phyloP scores from a whole-genome alignment of 805 yeast genomes.

The Lachancea sp. region DNA sequence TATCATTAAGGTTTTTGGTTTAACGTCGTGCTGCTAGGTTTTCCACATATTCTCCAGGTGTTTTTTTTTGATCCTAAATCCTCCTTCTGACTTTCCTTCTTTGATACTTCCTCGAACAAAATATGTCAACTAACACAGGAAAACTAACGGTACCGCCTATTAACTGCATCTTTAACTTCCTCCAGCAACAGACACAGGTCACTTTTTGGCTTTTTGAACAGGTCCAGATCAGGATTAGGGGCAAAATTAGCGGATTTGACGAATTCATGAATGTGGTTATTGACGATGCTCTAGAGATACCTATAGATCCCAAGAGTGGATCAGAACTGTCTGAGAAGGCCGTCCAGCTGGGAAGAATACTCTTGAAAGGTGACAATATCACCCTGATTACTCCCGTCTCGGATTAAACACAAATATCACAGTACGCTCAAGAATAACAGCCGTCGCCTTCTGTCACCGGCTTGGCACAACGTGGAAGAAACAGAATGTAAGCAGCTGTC shows the following conservation, averaged over 20 bases:
- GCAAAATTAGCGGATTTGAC: slow-evolving; percentile 86
- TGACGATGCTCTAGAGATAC: slow-evolving; percentile 59
- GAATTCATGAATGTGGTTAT: slow-evolving; percentile 88
- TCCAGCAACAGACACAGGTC: slow-evolving; percentile 76
- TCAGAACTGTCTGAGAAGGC: slow-evolving; percentile 19
- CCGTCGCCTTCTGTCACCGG: no score
- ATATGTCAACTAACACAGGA: slow-evolving; percentile 18
- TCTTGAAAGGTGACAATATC: slow-evolving; percentile 91
- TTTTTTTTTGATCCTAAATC: no score
- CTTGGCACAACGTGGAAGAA: no score
- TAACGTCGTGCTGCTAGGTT: no score
- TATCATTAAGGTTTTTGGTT: no score
- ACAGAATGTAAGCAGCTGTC: no score
- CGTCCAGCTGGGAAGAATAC: slow-evolving; percentile 60
- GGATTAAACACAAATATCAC: neutral
- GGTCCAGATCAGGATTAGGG: slow-evolving; percentile 66
- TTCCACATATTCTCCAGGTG: no score
- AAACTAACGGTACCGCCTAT: slow-evolving; percentile 73
- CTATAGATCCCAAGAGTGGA: slow-evolving; percentile 39
- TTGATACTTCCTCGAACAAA: no score
- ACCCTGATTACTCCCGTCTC: slow-evolving; percentile 50
- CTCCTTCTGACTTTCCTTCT: no score
- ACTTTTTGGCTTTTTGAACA: slow-evolving; percentile 90
- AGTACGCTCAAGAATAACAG: neutral
- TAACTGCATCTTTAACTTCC: slow-evolving; percentile 77